phyloP scores from a whole-genome alignment of 148 eudicot genomes.

The Rhododendron mucronatum region DNA sequence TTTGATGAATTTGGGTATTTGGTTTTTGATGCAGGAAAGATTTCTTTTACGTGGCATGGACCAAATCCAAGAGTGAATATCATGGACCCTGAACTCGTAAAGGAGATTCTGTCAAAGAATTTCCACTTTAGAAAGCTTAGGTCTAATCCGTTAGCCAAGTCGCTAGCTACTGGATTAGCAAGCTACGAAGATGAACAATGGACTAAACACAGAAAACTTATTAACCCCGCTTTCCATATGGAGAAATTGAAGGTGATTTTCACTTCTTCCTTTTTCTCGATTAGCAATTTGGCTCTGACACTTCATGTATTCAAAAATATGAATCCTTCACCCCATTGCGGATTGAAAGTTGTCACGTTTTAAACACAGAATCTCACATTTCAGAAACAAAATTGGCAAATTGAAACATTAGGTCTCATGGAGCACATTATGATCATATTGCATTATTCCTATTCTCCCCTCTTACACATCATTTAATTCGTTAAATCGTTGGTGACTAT shows the following conservation, averaged over 20 bases:
- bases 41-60: not conserved
- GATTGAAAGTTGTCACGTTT: too few relatives aligned
- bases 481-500: too few relatives aligned
- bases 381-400: too few relatives aligned
- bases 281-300: not conserved
- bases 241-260: conserved; percentile 29
- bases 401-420: too few relatives aligned
- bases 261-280: not conserved
- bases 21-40: conserved; percentile 14
- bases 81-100: conserved; percentile 17
- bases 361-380: too few relatives aligned
- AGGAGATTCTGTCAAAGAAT: conserved; percentile 13
- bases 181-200: conserved; percentile 27
- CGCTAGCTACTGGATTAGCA: conserved; percentile 12
- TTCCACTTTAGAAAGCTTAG: conserved; percentile 13
- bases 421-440: too few relatives aligned
- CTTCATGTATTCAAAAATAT: not conserved
- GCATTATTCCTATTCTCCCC: too few relatives aligned
- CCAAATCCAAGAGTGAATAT: conserved; percentile 14
- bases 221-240: conserved; percentile 25
- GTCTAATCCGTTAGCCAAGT: not conserved
- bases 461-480: too few relatives aligned
- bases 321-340: too few relatives aligned
- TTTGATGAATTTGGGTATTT: not conserved
- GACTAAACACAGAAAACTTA: conserved; percentile 29